phyloP scores from a whole-genome alignment of 192 early-diverging fungal genomes.

The Endogone sp. region DNA sequence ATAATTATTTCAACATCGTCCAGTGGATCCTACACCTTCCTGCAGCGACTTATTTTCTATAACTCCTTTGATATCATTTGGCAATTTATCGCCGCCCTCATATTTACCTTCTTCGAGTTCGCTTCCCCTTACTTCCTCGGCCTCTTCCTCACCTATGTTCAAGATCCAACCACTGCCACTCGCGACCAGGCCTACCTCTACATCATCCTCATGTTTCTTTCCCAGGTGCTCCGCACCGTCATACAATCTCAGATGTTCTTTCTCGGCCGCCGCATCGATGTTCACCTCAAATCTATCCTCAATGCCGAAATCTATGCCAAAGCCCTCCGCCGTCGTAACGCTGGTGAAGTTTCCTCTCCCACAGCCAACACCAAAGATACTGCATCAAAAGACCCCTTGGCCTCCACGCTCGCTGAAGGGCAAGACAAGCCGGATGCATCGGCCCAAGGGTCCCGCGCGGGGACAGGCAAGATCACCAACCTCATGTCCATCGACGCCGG shows the following conservation, averaged over 20 bases:
- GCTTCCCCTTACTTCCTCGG: constrained; percentile 36
- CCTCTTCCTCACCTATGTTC: constrained; percentile 38
- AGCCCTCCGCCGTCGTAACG: constrained; percentile 36
- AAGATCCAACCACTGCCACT: constrained; percentile 17
- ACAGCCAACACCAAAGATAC: constrained; percentile 23
- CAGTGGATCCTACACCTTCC: background rate
- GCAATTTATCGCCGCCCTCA: background rate
- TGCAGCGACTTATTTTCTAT: background rate
- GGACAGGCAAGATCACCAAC: constrained; percentile 67
- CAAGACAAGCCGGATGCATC: constrained; percentile 20
- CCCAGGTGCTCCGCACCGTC: constrained; percentile 31
- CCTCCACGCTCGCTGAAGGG: constrained; percentile 17
- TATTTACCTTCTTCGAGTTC: background rate
- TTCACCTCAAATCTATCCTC: constrained; percentile 48
- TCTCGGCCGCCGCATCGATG: constrained; percentile 44
- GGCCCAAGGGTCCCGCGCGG: constrained; percentile 17
- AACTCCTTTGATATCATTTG: background rate
- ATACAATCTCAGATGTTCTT: constrained; percentile 45
- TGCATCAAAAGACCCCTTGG: constrained; percentile 39
- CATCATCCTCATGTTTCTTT: constrained; percentile 40
- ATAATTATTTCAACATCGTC: background rate
- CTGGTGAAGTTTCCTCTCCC: constrained; percentile 38
- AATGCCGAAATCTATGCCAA: constrained; percentile 49
- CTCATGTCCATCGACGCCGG: constrained; percentile 73
- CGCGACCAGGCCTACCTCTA: constrained; percentile 42